Evolutionary conservation across 2,329 filamentous ascomycete genomes (phyloP).

Genomic region (Arthrobotrys sphaeroides): DNA sequence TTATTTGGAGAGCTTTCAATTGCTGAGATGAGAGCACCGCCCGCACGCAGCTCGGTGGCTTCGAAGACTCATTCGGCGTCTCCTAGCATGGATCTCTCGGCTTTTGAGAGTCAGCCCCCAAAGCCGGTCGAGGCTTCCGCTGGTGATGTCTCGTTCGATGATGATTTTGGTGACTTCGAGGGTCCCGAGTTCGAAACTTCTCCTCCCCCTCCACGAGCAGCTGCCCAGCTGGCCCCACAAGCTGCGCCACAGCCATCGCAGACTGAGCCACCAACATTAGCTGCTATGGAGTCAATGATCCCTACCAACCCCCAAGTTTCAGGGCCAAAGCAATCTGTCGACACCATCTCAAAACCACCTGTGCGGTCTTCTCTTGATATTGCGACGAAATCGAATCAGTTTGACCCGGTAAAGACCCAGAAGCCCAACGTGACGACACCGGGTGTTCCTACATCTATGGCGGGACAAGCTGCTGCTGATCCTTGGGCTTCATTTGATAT

Average conservation of each 20-base stretch:
- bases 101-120: slow-evolving; percentile 21
- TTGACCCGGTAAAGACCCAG: not conserved
- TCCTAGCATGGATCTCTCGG: slow-evolving; percentile 37
- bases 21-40: slow-evolving; percentile 36
- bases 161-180: slow-evolving; percentile 53
- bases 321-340: not conserved
- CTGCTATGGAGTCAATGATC: not conserved
- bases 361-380: slow-evolving; percentile 32
- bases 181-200: slow-evolving; percentile 23
- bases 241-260: slow-evolving; percentile 6
- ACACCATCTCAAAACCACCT: not conserved
- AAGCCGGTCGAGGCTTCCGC: slow-evolving; percentile 12
- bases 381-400: slow-evolving; percentile 25
- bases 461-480: slow-evolving; percentile 4
- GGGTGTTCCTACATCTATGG: not conserved
- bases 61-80: slow-evolving; percentile 14
- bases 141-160: slow-evolving; percentile 45
- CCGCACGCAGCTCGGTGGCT: not conserved
- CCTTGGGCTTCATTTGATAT: slow-evolving; percentile 54
- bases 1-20: slow-evolving; percentile 44
- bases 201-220: not conserved
- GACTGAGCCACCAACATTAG: slow-evolving; percentile 19
- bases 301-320: not conserved
- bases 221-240: not conserved
- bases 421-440: not conserved